Evolutionary conservation across 208 protist species (phyloP).

Genomic region (Trypanosoma grayi): DNA sequence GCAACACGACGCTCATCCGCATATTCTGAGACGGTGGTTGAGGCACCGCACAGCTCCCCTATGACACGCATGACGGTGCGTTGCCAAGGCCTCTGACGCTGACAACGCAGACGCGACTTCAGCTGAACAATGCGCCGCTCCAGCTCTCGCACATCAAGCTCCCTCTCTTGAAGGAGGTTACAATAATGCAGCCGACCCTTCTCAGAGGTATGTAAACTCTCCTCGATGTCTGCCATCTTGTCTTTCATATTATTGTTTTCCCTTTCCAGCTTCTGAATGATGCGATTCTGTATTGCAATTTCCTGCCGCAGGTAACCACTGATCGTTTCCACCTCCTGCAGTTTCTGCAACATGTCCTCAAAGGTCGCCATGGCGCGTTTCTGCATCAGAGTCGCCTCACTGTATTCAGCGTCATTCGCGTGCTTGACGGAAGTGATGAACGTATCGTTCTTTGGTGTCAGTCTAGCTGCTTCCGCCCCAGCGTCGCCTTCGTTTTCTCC

Average conservation of each 20-base stretch:
- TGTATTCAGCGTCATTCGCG: neutral
- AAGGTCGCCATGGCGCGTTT: conserved; percentile 39
- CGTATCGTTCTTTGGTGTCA: neutral
- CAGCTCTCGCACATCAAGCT: conserved; percentile 51
- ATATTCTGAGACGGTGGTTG: conserved; percentile 52
- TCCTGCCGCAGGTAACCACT: conserved; percentile 70
- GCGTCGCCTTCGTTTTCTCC: neutral
- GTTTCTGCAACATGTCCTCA: conserved; percentile 67
- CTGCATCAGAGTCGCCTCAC: neutral
- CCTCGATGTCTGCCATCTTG: conserved; percentile 51
- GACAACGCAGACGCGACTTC: conserved; percentile 76
- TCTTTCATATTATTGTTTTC: conserved; percentile 54
- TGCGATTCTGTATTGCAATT: conserved; percentile 64
- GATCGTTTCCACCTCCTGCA: conserved; percentile 73
- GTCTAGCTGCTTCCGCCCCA: neutral
- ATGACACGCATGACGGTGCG: conserved; percentile 65
- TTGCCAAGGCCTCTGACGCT: conserved; percentile 81
- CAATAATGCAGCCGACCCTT: conserved; percentile 65
- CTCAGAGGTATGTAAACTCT: conserved; percentile 46
- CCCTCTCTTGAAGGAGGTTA: conserved; percentile 77
- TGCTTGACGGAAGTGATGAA: conserved; percentile 6
- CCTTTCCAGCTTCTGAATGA: conserved; percentile 61
- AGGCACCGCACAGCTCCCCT: conserved; percentile 65
- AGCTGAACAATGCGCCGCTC: conserved; percentile 61
- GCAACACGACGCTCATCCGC: conserved; percentile 48